A percentile compares a stretch with the other conserved stretches of the same genome.
phyloP scores from a whole-genome alignment of 2,329 filamentous ascomycete species.

The Colletotrichum salicis region DNA sequence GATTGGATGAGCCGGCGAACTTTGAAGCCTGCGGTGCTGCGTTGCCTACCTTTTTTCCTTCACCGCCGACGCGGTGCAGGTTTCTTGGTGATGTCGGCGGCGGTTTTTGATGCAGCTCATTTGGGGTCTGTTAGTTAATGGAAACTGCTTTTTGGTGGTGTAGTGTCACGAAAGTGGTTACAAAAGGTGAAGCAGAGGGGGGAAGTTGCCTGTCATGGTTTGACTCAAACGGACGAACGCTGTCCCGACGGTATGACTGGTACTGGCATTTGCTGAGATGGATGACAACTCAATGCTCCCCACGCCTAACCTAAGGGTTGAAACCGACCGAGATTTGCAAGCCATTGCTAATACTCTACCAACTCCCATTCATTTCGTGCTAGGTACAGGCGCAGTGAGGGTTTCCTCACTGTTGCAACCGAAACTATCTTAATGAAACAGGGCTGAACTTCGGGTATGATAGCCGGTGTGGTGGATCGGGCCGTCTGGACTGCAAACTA shows the following conservation, averaged over 20 bases:
- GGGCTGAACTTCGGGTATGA: neutral
- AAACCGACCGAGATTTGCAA: neutral
- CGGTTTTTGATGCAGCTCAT: neutral
- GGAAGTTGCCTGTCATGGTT: neutral
- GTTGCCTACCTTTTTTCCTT: neutral
- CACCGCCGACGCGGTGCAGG: slow-evolving; percentile 15
- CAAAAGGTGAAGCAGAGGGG: neutral
- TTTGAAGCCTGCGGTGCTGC: neutral
- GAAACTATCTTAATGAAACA: neutral
- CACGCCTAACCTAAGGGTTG: neutral
- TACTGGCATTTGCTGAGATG: neutral
- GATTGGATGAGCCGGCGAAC: slow-evolving; percentile 7
- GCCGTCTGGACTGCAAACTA: neutral
- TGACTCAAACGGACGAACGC: neutral
- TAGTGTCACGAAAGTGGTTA: neutral
- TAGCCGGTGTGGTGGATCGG: neutral
- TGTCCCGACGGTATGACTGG: neutral
- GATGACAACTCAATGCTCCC: neutral
- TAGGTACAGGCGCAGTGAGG: neutral
- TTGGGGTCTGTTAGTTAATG: neutral
- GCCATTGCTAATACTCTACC: neutral
- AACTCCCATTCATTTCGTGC: neutral
- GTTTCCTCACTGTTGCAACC: neutral
- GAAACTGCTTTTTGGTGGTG: neutral
- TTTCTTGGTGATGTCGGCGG: neutral